A percentile compares a stretch with the other conserved stretches of the same genome.
phyloP scores from a whole-genome alignment of 164 flowering plant species.

The Tetracentron sinense region DNA sequence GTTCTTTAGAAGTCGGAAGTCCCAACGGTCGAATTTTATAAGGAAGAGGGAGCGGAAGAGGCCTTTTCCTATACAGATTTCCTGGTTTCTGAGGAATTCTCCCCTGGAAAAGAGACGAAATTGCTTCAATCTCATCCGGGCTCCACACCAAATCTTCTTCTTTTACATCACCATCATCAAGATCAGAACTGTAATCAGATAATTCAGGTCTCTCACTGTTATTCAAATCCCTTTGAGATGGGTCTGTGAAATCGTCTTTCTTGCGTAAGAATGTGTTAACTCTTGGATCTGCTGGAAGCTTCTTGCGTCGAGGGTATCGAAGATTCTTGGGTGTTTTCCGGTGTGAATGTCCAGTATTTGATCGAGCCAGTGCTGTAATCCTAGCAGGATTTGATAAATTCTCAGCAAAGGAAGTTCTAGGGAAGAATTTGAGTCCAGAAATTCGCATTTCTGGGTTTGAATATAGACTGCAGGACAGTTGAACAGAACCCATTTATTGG shows the following conservation, averaged over 20 bases:
- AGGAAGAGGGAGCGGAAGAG: slow-evolving; percentile 81
- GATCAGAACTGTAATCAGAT: neutral
- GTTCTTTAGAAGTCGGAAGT: slow-evolving; percentile 59
- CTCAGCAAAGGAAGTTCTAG: neutral
- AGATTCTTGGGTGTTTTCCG: slow-evolving; percentile 43
- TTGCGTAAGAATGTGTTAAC: slow-evolving; percentile 28
- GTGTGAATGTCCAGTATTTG: slow-evolving; percentile 9
- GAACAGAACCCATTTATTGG: slow-evolving; percentile 3
- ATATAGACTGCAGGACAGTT: neutral
- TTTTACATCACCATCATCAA: slow-evolving; percentile 3
- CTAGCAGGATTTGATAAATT: neutral
- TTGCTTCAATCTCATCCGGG: slow-evolving; percentile 69
- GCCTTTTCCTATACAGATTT: slow-evolving; percentile 55
- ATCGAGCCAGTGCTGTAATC: neutral
- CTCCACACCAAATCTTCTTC: slow-evolving; percentile 44
- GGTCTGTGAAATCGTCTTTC: slow-evolving; percentile 16
- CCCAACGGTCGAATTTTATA: slow-evolving; percentile 68
- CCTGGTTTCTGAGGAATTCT: slow-evolving; percentile 88
- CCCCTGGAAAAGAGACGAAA: slow-evolving; percentile 78
- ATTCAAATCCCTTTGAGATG: neutral
- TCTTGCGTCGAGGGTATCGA: slow-evolving; percentile 41
- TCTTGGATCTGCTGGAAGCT: slow-evolving; percentile 42
- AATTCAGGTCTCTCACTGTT: neutral
- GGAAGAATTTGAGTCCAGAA: neutral
- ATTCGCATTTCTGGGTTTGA: neutral